Conservation (phyloP, 2,329 filamentous ascomycete genomes). For the Fusarium brachygibbosum region DNA sequence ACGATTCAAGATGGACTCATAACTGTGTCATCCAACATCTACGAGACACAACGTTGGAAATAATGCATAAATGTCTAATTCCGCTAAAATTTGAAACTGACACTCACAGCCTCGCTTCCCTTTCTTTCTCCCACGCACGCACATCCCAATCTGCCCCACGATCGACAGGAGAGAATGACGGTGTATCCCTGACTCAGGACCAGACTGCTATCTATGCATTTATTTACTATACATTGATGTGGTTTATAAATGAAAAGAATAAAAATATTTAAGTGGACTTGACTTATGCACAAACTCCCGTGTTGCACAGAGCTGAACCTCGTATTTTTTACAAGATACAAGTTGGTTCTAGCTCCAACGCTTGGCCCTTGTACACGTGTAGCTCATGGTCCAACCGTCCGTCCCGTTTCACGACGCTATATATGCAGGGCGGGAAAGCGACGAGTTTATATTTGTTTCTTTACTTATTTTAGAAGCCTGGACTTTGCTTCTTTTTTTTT, state of each 20-base stretch:
- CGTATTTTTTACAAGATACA: conserved; percentile 28
- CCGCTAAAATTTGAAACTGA: conserved; percentile 4
- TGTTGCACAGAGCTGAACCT: conserved; percentile 39
- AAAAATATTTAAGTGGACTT: background rate
- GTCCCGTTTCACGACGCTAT: background rate
- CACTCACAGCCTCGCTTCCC: conserved; percentile 5
- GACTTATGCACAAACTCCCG: conserved; percentile 30
- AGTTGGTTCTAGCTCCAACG: conserved; percentile 2
- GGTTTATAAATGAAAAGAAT: background rate
- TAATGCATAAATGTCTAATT: background rate
- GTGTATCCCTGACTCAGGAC: background rate
- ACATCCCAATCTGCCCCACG: conserved; percentile 39
- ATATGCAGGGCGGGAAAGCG: conserved; percentile 6
- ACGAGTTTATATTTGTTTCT: background rate
- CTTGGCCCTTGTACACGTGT: conserved; percentile 32
- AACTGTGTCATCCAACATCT: background rate
- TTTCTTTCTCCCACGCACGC: conserved; percentile 17
- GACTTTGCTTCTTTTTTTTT: background rate
- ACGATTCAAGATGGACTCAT: background rate
- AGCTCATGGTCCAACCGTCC: conserved; percentile 5
- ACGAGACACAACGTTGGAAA: background rate
- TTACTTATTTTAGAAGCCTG: background rate
- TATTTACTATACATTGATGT: background rate
- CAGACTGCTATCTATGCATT: background rate
- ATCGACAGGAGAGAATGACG: conserved; percentile 35